Evolutionary conservation across 495 filamentous ascomycete genomes (phyloP).

Genomic region (Evansstolkia leycettana): DNA sequence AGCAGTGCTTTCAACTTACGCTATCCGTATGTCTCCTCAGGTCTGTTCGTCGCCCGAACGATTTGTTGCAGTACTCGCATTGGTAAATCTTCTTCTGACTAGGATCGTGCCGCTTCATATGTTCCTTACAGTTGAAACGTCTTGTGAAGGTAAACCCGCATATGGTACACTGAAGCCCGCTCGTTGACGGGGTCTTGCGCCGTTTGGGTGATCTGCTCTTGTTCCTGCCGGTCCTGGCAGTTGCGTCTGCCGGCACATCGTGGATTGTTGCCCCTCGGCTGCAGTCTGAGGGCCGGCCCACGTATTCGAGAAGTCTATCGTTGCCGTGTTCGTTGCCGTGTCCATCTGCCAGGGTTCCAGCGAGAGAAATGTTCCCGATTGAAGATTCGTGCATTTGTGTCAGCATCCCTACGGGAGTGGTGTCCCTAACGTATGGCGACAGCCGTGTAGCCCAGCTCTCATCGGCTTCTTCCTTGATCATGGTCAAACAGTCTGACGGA

Average conservation of each 20-base stretch:
- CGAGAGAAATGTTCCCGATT: neutral
- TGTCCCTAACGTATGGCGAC: neutral
- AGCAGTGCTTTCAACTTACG: constrained; percentile 34
- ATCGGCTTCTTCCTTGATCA: constrained; percentile 7
- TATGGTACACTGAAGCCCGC: constrained; percentile 57
- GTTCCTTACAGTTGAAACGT: constrained; percentile 82
- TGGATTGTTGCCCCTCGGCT: constrained; percentile 4
- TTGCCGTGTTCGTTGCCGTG: neutral
- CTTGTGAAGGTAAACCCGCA: constrained; percentile 77
- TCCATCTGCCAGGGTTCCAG: neutral
- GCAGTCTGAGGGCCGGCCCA: neutral
- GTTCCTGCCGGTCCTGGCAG: constrained; percentile 3
- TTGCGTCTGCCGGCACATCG: constrained; percentile 7
- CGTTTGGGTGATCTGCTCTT: constrained; percentile 30
- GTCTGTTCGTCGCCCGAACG: constrained; percentile 61
- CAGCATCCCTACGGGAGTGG: neutral
- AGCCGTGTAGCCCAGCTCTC: constrained; percentile 4
- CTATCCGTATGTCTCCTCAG: constrained; percentile 71
- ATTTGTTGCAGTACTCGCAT: constrained; percentile 45
- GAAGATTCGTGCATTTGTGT: constrained; percentile 1
- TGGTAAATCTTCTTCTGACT: constrained; percentile 54
- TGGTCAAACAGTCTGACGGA: constrained; percentile 2
- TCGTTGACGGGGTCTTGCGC: constrained; percentile 7
- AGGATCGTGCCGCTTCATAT: constrained; percentile 83
- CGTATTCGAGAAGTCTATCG: neutral